A percentile compares a stretch with the other conserved stretches of the same genome.
Conservation (phyloP, 495 filamentous ascomycete genomes). For the Talaromyces borbonicus region DNA sequence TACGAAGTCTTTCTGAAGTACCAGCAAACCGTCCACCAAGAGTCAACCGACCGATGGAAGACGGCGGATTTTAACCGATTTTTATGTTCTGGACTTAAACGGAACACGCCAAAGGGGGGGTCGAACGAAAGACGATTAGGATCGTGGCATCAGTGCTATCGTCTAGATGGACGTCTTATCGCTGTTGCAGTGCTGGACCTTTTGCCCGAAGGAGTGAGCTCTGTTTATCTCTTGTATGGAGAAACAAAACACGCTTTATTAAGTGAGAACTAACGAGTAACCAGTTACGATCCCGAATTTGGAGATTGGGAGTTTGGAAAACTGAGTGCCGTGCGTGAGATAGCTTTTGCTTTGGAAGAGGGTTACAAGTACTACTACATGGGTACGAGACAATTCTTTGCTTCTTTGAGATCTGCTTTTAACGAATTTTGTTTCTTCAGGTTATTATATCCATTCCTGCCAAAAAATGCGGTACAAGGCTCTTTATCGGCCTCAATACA, state of each 20-base stretch:
- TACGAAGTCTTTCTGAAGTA: conserved; percentile 74
- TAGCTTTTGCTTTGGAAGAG: conserved; percentile 63
- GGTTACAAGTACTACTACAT: conserved; percentile 69
- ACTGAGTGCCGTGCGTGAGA: conserved; percentile 76
- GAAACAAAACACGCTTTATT: too few species aligned
- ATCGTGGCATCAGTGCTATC: conserved; percentile 93
- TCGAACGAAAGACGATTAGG: conserved; percentile 57
- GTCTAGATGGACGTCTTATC: conserved; percentile 78
- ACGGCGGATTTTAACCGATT: conserved; percentile 67
- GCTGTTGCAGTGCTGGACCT: conserved; percentile 86
- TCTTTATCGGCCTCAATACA: conserved; percentile 70
- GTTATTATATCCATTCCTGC: conserved; percentile 63
- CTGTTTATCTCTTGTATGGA: conserved; percentile 81
- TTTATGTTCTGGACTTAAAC: conserved; percentile 73
- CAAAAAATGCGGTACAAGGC: conserved; percentile 87
- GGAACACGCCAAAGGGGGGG: conserved; percentile 30
- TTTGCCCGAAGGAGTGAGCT: conserved; percentile 77
- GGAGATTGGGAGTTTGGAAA: conserved; percentile 78
- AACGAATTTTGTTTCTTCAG: conserved; percentile 20
- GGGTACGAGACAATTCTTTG: conserved; percentile 36
- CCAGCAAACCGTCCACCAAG: conserved; percentile 70
- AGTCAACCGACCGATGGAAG: conserved; percentile 57
- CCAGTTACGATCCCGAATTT: conserved; percentile 69
- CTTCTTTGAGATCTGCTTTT: not conserved
- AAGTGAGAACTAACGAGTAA: not conserved